These are phyloP conservation scores for Phialocephala sp. DNA, from an alignment of 2,329 filamentous ascomycete genomes.

Conservation along the genomic window DNA sequence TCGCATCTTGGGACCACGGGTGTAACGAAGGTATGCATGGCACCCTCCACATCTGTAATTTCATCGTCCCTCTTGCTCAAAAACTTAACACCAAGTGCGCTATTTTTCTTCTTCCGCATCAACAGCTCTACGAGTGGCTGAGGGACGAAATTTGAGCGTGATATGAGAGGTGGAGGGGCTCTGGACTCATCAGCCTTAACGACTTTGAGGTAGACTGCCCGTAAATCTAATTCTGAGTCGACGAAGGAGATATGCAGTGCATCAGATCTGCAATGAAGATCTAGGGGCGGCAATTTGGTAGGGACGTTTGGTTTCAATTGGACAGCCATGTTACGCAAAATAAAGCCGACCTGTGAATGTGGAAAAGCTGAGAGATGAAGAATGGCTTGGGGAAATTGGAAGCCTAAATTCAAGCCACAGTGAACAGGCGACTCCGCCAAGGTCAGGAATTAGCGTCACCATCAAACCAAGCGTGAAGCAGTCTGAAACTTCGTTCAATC, in stretches of 20 bases:
- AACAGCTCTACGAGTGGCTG: slow-evolving; percentile 24
- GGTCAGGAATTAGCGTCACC: background rate
- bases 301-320: background rate
- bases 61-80: slow-evolving; percentile 10
- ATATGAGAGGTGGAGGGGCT: slow-evolving; percentile 34
- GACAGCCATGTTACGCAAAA: background rate
- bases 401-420: background rate
- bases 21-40: slow-evolving; percentile 38
- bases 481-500: background rate
- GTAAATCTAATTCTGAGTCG: slow-evolving; percentile 16
- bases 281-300: background rate
- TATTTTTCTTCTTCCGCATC: slow-evolving; percentile 36
- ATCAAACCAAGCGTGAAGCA: background rate
- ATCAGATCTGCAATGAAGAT: slow-evolving; percentile 18
- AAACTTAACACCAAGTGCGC: slow-evolving; percentile 35
- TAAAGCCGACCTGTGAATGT: background rate
- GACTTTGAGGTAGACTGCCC: slow-evolving; percentile 27
- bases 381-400: background rate
- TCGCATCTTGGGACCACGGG: slow-evolving; percentile 32
- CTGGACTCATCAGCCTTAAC: slow-evolving; percentile 5
- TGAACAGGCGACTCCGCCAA: background rate
- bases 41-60: slow-evolving; percentile 40
- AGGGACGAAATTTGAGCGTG: slow-evolving; percentile 33
- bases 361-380: background rate
- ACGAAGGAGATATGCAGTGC: slow-evolving; percentile 18